A percentile compares a stretch with the other conserved stretches of the same genome.
Evolutionary conservation across 352 stramenopile species (phyloP).

Genomic region (Saprolegnia diclina): DNA sequence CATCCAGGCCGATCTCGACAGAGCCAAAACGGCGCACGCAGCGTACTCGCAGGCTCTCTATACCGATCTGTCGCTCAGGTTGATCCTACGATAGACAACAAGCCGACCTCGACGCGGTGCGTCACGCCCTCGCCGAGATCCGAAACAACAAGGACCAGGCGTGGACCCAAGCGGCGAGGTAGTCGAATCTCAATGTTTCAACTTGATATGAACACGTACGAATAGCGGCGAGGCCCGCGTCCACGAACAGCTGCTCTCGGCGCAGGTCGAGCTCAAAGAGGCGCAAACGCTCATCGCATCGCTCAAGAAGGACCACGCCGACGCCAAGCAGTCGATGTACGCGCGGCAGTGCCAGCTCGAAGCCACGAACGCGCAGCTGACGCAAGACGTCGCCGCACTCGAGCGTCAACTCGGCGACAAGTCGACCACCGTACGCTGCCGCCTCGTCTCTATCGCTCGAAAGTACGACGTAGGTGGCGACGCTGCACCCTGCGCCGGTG

Average conservation of each 20-base stretch:
- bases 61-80: background rate
- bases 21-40: background rate
- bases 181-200: background rate
- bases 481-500: background rate
- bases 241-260: slow-evolving; percentile 44
- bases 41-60: slow-evolving; percentile 8
- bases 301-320: slow-evolving; percentile 58
- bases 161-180: slow-evolving; percentile 24
- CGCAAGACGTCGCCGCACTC: slow-evolving; percentile 54
- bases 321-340: slow-evolving; percentile 65
- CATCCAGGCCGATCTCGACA: slow-evolving; percentile 39
- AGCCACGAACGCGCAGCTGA: slow-evolving; percentile 65
- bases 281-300: slow-evolving; percentile 47
- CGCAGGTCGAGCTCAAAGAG: slow-evolving; percentile 61
- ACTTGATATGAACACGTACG: background rate
- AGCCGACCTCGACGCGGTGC: background rate
- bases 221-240: slow-evolving; percentile 20
- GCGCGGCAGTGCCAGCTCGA: slow-evolving; percentile 67
- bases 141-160: slow-evolving; percentile 19
- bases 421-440: background rate
- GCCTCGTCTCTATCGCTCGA: background rate
- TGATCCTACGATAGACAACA: background rate
- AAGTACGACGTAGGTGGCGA: background rate
- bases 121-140: background rate
- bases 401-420: slow-evolving; percentile 41